Conservation (phyloP, 176 grass and related monocot genomes). For the Aegilops umbellulata region DNA sequence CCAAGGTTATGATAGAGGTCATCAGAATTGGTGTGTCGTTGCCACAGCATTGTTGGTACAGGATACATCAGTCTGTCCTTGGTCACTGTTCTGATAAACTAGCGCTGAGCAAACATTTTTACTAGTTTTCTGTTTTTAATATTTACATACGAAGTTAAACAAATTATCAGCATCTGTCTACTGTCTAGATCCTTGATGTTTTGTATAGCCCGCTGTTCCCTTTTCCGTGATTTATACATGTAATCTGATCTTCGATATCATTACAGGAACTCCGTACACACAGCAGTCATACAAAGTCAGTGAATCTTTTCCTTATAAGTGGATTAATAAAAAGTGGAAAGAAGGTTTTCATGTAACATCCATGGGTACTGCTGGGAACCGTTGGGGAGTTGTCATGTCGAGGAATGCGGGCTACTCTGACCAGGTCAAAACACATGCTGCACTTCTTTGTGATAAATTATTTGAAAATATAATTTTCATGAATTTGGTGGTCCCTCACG, state of each 20-base stretch:
- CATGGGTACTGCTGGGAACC: conserved; percentile 66
- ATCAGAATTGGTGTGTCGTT: neutral
- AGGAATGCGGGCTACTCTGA: conserved; percentile 64
- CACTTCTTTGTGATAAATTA: neutral
- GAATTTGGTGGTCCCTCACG: neutral
- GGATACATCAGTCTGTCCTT: neutral
- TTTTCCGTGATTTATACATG: neutral
- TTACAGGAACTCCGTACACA: conserved; percentile 65
- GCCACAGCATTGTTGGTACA: neutral
- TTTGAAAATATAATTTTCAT: neutral
- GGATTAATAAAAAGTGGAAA: conserved; percentile 96
- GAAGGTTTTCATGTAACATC: conserved; percentile 93
- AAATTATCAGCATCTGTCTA: neutral
- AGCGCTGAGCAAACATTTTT: neutral
- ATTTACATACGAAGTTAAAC: neutral
- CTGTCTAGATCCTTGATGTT: neutral
- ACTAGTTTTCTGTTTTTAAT: neutral
- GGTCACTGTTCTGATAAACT: neutral
- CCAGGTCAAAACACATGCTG: conserved; percentile 47
- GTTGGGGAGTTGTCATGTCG: conserved; percentile 88
- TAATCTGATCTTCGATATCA: conserved; percentile 2
- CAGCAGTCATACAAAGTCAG: conserved; percentile 94
- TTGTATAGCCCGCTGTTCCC: neutral
- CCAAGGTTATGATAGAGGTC: neutral
- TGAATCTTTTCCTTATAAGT: conserved; percentile 89